Evolutionary conservation across 306 rosid species (phyloP), one percentile per base, ranked within the genome.

Genomic region (Ochetophila trinervis): DNA sequence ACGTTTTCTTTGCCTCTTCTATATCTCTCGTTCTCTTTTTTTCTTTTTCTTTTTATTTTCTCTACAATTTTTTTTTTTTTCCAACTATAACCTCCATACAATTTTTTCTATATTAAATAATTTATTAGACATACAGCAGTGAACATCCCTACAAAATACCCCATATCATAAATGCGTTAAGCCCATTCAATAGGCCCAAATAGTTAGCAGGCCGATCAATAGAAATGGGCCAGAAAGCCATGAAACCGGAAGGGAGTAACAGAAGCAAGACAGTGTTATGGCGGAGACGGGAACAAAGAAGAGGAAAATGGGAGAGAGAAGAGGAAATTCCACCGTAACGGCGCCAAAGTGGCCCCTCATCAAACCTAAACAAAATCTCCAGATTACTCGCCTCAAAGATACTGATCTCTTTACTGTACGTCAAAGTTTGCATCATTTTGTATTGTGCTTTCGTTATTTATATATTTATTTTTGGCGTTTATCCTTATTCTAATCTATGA

Each of bases 371-470:
- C 73, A 68, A 40, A 78, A 86, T 79, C 86, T 90, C 19, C 89
- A 76, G 50, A 78, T 81, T 40, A 76, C 58, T 35, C 85, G 52
- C 22, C 66, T 93, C 57, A 86, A 85, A 64, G 86, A 86, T n/a
- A 34, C 60, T 52, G 82, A 93, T 84, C 99, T 93, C 6, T 90
- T 90, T 65, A 81, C 91, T 62, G 99, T 93, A 68, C 53, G 79
- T 64, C 56, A 72, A 32, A 56, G 27, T 57, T 48, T 73, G 50
- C 2, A 53, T 34, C 8, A n/a, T 34, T 66, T 7, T 47, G 5
- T 55, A 45, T 59, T 13, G 66, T 53, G 4, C 19, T 15, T 30
- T 42, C 9, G 5, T 60, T 60, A 23, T 19, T 65, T 1, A 36
- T 5, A 9, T 17, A 50, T 13, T 16, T 27, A 5, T 45, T 53